Evolutionary conservation across 164 flowering plant species (phyloP).

Genomic region (Platanus orientalis): DNA sequence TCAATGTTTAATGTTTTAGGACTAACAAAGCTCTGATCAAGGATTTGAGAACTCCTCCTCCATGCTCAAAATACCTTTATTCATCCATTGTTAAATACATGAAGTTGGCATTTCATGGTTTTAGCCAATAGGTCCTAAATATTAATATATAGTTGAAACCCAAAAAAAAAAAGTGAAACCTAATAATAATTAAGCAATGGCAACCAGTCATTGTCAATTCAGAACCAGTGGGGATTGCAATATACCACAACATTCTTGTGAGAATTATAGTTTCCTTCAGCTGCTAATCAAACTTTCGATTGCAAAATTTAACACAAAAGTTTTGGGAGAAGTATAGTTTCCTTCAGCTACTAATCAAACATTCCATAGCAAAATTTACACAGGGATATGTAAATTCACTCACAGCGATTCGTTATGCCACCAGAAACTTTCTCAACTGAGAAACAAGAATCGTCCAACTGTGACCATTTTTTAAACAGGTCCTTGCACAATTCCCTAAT

Average conservation of each 20-base stretch:
- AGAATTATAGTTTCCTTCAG: background rate
- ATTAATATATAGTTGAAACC: too few species aligned
- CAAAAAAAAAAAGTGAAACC: too few species aligned
- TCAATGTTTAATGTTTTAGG: conserved; percentile 21
- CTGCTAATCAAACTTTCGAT: background rate
- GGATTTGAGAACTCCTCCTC: conserved; percentile 31
- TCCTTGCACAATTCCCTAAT: conserved; percentile 75
- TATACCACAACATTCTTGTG: too few species aligned
- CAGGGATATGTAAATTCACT: conserved; percentile 21
- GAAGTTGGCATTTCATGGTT: too few species aligned
- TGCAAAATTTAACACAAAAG: background rate
- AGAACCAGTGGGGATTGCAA: too few species aligned
- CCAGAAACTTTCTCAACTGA: conserved; percentile 80
- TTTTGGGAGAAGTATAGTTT: too few species aligned
- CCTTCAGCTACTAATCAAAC: background rate
- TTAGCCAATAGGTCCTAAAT: too few species aligned
- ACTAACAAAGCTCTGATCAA: conserved; percentile 31
- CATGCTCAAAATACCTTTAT: conserved; percentile 32
- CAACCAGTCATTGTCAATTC: too few species aligned
- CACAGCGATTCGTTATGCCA: conserved; percentile 90
- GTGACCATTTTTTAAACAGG: conserved; percentile 73
- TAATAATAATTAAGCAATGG: too few species aligned
- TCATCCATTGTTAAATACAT: too few species aligned
- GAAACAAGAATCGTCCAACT: conserved; percentile 61
- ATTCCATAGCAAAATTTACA: background rate